Base-by-base conservation (phyloP, 2,329 filamentous ascomycete genomes). In the Diplodia sapinea region DNA sequence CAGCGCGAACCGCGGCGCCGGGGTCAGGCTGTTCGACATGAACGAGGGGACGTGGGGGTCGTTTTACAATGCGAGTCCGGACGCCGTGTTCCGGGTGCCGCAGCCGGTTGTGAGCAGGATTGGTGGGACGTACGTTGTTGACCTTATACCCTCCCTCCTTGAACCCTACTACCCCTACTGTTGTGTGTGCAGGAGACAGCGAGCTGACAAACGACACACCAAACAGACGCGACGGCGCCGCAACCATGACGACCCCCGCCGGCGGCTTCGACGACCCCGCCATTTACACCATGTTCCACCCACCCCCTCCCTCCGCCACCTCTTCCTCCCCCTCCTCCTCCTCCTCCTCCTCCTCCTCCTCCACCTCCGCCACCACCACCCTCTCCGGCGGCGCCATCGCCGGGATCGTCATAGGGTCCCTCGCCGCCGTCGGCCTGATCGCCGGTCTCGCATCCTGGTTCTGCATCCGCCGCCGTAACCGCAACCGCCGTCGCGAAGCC, bases 21-120 rank as follows among this genome's bases (percentile, higher is more conserved):
- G 68, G 38, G 69, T 73, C 12, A 68, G 68, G 2, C 38, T 73
- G 1, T 61, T 71, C 54, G 70, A 73, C 54, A 36, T 73, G 11
- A 68, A 66, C 15, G 67, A 68, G 1, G 52, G 70, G 49, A 66
- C 43, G 12, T 73, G 71, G 72, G 69, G 73, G 29, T 20, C 55
- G 13, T 49, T 43, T 15, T 62, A 54, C 55, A 33, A 62, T 33
- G 31, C 31, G 7, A 20, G n/a, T 17, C 20, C 17, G n/a, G 38
- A 31, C 29, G 29, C 38, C 3, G 6, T 15, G 3, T 62, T 62
- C 29, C 31, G 6, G 4, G 36, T 67, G 9, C 54, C 55, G 15
- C 7, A 51, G 9, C 12, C 9, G 2, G 61, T 69, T 7, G 65
- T 69, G 2, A 49, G 40, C 5, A 33, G 31, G 29, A 68, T 69